Percentiles rank a stretch among this genome's conserved stretches.
Conservation (phyloP, 2,329 filamentous ascomycete genomes). For the Hymenoscyphus linearis region DNA sequence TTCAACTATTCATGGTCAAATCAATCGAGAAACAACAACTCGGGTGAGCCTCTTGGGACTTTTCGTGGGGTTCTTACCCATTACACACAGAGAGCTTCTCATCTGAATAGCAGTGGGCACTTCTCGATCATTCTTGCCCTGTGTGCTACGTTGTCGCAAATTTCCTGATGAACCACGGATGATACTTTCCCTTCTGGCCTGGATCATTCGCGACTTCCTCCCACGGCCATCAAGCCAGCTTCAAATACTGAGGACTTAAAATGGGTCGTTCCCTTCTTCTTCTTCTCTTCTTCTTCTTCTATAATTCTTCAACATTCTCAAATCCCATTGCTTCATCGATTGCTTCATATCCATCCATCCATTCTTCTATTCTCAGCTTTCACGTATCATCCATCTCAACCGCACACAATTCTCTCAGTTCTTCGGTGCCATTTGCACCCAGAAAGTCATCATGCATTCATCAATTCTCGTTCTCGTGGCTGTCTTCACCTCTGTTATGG, state of each 20-base stretch:
- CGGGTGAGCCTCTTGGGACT: too few species aligned
- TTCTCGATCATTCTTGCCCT: not conserved
- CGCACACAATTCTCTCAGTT: not conserved
- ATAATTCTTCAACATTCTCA: not conserved
- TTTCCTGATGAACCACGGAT: not conserved
- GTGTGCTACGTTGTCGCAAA: not conserved
- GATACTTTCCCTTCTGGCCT: not conserved
- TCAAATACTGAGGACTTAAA: not conserved
- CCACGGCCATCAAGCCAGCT: not conserved
- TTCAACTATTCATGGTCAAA: too few species aligned
- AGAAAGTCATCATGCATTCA: constrained; percentile 1
- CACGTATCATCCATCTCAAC: constrained; percentile 3
- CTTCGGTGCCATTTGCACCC: not conserved
- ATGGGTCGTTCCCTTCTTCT: not conserved
- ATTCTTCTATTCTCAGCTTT: not conserved
- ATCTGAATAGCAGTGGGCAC: not conserved
- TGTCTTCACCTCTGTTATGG: not conserved
- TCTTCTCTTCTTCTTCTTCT: not conserved
- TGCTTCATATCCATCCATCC: not conserved
- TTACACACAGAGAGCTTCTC: too few species aligned
- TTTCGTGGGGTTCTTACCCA: too few species aligned
- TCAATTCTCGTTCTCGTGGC: not conserved
- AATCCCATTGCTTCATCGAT: not conserved
- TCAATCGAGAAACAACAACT: too few species aligned
- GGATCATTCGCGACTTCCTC: not conserved